Evolutionary conservation across 1,284 basidiomycete genomes (phyloP).

Genomic region (Cutaneotrichosporon cutaneum): DNA sequence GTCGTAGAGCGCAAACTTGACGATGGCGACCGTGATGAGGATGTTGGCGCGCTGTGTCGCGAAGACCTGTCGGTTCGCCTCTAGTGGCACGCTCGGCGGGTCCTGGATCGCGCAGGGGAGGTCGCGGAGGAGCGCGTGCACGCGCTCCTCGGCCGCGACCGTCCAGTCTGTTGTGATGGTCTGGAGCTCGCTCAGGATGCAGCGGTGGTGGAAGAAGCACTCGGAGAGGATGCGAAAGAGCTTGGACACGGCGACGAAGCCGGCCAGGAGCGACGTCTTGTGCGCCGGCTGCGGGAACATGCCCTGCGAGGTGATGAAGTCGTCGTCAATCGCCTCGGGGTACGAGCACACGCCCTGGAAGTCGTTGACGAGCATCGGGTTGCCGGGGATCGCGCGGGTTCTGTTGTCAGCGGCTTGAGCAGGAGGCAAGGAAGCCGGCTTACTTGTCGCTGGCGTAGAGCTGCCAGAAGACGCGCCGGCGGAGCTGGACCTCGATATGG

Average conservation of each 20-base stretch:
- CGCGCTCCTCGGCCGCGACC: constrained; percentile 37
- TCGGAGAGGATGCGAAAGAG: constrained; percentile 50
- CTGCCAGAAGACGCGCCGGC: constrained; percentile 60
- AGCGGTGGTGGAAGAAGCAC: constrained; percentile 51
- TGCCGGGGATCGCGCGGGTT: constrained; percentile 48
- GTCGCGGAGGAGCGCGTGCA: constrained; percentile 39
- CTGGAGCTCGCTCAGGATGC: constrained; percentile 30
- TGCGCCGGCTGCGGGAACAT: constrained; percentile 48
- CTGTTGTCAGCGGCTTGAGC: constrained; percentile 26
- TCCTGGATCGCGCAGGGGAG: constrained; percentile 42
- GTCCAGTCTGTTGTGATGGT: constrained; percentile 31
- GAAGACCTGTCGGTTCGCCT: constrained; percentile 38
- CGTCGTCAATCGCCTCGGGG: constrained; percentile 50
- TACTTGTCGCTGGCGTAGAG: constrained; percentile 76
- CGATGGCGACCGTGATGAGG: constrained; percentile 49
- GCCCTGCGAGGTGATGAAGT: constrained; percentile 52
- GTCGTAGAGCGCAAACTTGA: constrained; percentile 51
- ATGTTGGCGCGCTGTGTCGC: constrained; percentile 50
- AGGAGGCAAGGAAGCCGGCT: background rate
- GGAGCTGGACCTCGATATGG: constrained; percentile 46
- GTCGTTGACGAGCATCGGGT: constrained; percentile 52
- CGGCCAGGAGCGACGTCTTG: constrained; percentile 45
- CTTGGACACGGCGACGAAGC: constrained; percentile 47
- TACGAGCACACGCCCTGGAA: constrained; percentile 50
- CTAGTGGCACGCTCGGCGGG: constrained; percentile 24